Conservation (phyloP, 2,329 filamentous ascomycete genomes). For the Fusarium phyllophilum region DNA sequence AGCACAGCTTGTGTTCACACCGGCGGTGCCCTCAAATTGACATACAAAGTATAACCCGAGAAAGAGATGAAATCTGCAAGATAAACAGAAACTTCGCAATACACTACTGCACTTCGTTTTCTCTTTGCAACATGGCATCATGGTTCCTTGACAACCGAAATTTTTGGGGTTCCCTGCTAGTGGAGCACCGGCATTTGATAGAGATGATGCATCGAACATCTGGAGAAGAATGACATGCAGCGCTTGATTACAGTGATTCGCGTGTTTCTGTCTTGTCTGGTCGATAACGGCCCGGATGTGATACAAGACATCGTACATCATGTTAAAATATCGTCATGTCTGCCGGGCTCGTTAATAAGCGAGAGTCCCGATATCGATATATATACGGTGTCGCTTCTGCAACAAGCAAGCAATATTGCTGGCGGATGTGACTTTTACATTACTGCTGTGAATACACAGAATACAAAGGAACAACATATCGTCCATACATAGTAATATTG, state of each 20-base stretch:
- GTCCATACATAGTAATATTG: background rate
- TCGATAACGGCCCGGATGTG: background rate
- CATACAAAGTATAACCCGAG: background rate
- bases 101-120: background rate
- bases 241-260: slow-evolving; percentile 3
- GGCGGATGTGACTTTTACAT: background rate
- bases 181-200: slow-evolving; percentile 14
- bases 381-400: slow-evolving; percentile 2
- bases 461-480: background rate
- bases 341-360: background rate
- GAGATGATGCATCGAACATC: slow-evolving; percentile 5
- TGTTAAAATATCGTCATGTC: slow-evolving; percentile 8
- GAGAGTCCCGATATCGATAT: background rate
- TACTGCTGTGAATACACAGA: background rate
- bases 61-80: background rate
- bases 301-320: slow-evolving; percentile 18
- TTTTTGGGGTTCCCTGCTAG: slow-evolving; percentile 1
- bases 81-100: background rate
- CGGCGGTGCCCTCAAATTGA: slow-evolving; percentile 4
- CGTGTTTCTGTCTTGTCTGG: slow-evolving; percentile 1
- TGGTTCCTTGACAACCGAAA: background rate
- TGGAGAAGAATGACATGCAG: slow-evolving; percentile 18
- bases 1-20: slow-evolving; percentile 12
- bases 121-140: background rate
- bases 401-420: background rate